Evolutionary conservation across 176 grass and related monocot genomes (phyloP), one percentile per base, ranked within the genome.

Genomic region (Hsuehochloa calcarea): DNA sequence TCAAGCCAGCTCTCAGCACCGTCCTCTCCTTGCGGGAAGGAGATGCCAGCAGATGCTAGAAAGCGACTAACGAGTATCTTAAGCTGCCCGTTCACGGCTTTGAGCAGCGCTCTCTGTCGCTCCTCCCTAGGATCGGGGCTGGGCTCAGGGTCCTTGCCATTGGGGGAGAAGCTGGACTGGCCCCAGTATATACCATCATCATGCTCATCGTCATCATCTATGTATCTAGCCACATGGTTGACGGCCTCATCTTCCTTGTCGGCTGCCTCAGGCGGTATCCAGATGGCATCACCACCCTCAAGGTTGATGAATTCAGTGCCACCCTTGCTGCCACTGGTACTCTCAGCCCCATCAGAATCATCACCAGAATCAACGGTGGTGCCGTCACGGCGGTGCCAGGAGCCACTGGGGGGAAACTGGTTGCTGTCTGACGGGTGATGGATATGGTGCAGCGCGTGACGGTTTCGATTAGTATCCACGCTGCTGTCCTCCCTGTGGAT

Each of bases 41-140:
- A 13, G 20, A 95, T 77, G 65, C 85, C 85, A 0, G 81, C 88
- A 2, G 90, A 86, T 19, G 79, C 39, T 8, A 95, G 75, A 61
- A 95, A 92, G n/a, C 93, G 79, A 55, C 69, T 80, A n/a, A 79
- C 90, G n/a, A 95, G 90, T 56, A 90, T 78, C 79, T 81, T 95
- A 4, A 93, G 85, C 61, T 95, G 90, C 5, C 82, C 83, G 59
- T 89, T 86, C 88, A 95, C 86, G 75, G 90, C 86, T 81, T 64
- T 74, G 23, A 95, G 49, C 90, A 93, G 92, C 29, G 64, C 79
- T 3, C 60, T 84, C 64, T 89, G 82, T 41, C 88, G 75, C 40
- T 87, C 75, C 75, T 90, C 87, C 66, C 74, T 73, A 19, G 60
- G 43, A 29, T 13, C 27, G 44, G 70, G 45, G 5, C 52, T 72